Conservation (phyloP, 331 rosid species). For the Telfairia occidentalis region DNA sequence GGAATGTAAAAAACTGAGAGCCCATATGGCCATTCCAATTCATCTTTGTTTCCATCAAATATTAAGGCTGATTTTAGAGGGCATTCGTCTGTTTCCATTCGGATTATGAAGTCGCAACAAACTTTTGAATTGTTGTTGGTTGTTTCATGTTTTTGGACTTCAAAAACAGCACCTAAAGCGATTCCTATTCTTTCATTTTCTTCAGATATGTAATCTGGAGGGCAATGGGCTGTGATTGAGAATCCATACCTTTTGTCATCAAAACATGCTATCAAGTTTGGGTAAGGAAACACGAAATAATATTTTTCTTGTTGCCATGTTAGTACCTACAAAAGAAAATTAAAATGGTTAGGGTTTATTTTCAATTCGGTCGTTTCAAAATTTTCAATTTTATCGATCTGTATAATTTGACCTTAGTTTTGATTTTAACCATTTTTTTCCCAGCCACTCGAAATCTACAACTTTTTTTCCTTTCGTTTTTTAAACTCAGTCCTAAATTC, state of each 20-base stretch:
- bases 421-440: too few relatives aligned
- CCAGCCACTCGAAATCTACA: too few relatives aligned
- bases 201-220: neutral
- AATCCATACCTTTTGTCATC: neutral
- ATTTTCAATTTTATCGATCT: too few relatives aligned
- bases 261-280: constrained; percentile 3
- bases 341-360: neutral
- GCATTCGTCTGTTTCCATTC: constrained; percentile 10
- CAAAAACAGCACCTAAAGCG: constrained; percentile 4
- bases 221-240: neutral
- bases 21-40: neutral
- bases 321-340: neutral
- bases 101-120: neutral
- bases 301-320: neutral
- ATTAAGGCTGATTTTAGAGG: neutral
- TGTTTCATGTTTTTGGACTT: neutral
- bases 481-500: too few relatives aligned
- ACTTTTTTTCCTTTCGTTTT: too few relatives aligned
- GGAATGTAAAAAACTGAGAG: neutral
- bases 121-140: neutral
- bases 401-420: too few relatives aligned
- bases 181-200: constrained; percentile 11
- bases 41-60: neutral
- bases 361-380: too few relatives aligned
- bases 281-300: neutral